phyloP scores from a whole-genome alignment of 495 filamentous ascomycete species.

The Xylaria venustula region DNA sequence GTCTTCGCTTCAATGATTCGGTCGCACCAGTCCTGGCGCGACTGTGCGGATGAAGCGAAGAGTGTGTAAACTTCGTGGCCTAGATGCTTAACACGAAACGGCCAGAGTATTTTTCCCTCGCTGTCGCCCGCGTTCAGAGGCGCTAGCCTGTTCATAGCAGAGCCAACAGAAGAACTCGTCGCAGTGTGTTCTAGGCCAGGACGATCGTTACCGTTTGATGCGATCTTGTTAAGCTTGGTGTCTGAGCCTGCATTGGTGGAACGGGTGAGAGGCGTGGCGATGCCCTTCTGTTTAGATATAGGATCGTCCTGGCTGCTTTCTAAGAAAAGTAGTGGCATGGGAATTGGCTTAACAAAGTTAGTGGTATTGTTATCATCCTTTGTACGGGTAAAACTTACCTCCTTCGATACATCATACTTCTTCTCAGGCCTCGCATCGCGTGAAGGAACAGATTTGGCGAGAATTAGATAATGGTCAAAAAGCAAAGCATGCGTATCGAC shows the following conservation, averaged over 20 bases:
- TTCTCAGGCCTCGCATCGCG: conserved; percentile 74
- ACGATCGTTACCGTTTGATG: conserved; percentile 48
- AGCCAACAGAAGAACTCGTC: conserved; percentile 51
- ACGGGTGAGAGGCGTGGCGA: conserved; percentile 63
- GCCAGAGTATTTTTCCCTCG: conserved; percentile 84
- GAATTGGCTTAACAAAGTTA: conserved; percentile 67
- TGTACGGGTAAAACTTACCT: conserved; percentile 51
- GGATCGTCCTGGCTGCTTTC: conserved; percentile 91
- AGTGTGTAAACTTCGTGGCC: conserved; percentile 86
- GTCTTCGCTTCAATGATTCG: conserved; percentile 95
- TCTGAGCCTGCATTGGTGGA: conserved; percentile 46
- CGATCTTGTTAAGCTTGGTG: conserved; percentile 50
- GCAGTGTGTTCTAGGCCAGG: conserved; percentile 63
- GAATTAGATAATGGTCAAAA: conserved; percentile 94
- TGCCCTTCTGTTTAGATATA: conserved; percentile 80
- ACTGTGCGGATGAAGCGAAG: conserved; percentile 71
- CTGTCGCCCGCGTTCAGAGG: conserved; percentile 46
- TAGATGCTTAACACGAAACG: conserved; percentile 96
- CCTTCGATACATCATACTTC: conserved; percentile 91
- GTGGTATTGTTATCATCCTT: neutral
- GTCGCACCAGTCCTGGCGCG: conserved; percentile 83
- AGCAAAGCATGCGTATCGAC: conserved; percentile 89
- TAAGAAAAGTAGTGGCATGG: conserved; percentile 91
- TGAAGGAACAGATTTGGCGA: conserved; percentile 75
- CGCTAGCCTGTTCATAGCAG: conserved; percentile 49